Conservation (phyloP, 2,329 filamentous ascomycete genomes). For the Diaporthe eres region DNA sequence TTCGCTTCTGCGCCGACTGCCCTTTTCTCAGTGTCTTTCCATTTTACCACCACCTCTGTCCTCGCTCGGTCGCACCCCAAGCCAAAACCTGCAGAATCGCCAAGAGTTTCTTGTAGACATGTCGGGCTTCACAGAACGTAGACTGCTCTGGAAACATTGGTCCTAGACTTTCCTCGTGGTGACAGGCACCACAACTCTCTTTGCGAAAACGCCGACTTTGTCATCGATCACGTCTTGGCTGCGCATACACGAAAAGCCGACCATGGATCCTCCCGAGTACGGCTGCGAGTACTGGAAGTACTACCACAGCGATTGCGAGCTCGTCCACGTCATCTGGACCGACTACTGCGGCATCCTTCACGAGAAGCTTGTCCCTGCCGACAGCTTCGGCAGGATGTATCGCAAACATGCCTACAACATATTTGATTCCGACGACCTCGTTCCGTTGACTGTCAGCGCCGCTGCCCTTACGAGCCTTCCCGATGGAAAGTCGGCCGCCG, state of each 20-base stretch:
- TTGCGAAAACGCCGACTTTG: neutral
- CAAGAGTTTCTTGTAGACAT: neutral
- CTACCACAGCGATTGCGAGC: neutral
- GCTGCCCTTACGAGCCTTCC: neutral
- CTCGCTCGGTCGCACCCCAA: too few relatives aligned
- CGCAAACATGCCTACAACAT: neutral
- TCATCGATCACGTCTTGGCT: neutral
- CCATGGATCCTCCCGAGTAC: neutral
- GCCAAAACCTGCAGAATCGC: too few relatives aligned
- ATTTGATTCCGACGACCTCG: neutral
- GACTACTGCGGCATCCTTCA: slow-evolving; percentile 5
- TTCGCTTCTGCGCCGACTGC: neutral
- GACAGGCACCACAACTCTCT: too few relatives aligned
- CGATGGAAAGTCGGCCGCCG: neutral
- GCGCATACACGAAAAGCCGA: neutral
- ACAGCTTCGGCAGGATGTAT: neutral
- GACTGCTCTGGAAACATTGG: too few relatives aligned
- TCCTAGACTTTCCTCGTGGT: too few relatives aligned
- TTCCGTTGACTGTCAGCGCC: neutral
- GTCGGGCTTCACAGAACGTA: neutral
- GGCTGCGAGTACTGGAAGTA: slow-evolving; percentile 4
- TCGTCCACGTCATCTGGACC: slow-evolving; percentile 12
- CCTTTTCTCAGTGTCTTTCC: too few relatives aligned
- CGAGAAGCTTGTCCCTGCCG: neutral
- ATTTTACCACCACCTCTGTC: neutral